Conservation (phyloP, 2,329 filamentous ascomycete species). For the Aspergillus ibericus region DNA sequence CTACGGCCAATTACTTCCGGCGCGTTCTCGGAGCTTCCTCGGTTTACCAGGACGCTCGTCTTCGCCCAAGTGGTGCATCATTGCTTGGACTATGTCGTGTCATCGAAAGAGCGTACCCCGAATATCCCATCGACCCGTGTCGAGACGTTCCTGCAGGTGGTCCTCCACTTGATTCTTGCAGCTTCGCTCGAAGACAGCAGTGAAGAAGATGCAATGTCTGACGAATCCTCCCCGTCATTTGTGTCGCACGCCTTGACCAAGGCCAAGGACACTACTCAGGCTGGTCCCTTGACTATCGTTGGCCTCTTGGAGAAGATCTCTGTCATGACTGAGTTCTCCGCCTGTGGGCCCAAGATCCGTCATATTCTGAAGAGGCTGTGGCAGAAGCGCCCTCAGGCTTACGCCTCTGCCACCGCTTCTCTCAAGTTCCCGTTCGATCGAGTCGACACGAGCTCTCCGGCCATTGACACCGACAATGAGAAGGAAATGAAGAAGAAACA, state of each 20-base stretch:
- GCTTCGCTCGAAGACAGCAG: conserved; percentile 79
- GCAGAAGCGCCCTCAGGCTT: conserved; percentile 73
- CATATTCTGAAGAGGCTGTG: conserved; percentile 82
- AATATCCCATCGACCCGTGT: conserved; percentile 77
- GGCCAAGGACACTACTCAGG: conserved; percentile 48
- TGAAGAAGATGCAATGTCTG: conserved; percentile 53
- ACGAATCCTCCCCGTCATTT: conserved; percentile 63
- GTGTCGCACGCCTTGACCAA: conserved; percentile 68
- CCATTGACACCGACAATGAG: conserved; percentile 58
- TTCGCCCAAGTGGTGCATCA: conserved; percentile 92
- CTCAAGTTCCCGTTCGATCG: conserved; percentile 69
- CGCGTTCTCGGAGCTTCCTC: conserved; percentile 72
- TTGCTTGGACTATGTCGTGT: conserved; percentile 76
- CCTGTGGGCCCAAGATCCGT: conserved; percentile 79
- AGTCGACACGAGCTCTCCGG: conserved; percentile 80
- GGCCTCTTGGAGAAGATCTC: conserved; percentile 55
- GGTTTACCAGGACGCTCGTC: conserved; percentile 78
- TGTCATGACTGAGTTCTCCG: conserved; percentile 71
- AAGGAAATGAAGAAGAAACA: conserved; percentile 85
- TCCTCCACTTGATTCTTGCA: conserved; percentile 82
- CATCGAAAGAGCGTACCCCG: conserved; percentile 67
- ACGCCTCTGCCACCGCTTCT: conserved; percentile 64
- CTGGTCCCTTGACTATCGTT: conserved; percentile 50
- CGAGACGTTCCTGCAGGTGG: conserved; percentile 88
- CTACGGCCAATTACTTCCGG: conserved; percentile 74